These are phyloP conservation scores for Termitomyces sp. DNA, from an alignment of 768 basidiomycete species.

Conservation along the genomic window DNA sequence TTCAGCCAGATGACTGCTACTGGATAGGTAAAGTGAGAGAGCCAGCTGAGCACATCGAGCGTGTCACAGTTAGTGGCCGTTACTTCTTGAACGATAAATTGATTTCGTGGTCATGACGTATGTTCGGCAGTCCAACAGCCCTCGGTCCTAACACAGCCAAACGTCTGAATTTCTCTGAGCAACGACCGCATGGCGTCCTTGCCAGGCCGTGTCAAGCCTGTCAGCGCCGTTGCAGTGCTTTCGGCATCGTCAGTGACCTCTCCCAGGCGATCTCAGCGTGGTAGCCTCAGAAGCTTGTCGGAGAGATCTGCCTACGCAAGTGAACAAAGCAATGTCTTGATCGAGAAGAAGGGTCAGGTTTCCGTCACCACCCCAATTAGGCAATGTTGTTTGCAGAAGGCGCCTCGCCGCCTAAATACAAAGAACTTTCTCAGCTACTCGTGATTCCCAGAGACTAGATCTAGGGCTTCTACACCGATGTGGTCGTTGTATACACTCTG, in stretches of 20 bases:
- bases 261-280: background rate
- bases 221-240: background rate
- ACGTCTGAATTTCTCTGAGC: background rate
- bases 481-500: background rate
- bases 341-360: slow-evolving; percentile 7
- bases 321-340: slow-evolving; percentile 9
- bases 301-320: background rate
- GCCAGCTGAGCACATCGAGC: slow-evolving; percentile 2
- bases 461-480: background rate
- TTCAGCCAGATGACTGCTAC: background rate
- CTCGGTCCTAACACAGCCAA: slow-evolving; percentile 4
- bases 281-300: background rate
- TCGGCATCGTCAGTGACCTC: background rate
- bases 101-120: slow-evolving; percentile 7
- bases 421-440: slow-evolving; percentile 1
- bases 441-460: background rate
- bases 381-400: background rate
- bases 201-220: background rate
- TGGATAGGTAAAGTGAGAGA: background rate
- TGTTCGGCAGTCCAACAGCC: slow-evolving; percentile 3
- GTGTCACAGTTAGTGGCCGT: background rate
- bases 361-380: background rate
- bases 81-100: background rate
- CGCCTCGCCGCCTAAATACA: slow-evolving; percentile 3
- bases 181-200: background rate